Evolutionary conservation across 2,329 filamentous ascomycete genomes (phyloP), one percentile per base, ranked within the genome.

Genomic region (Ophioceras dolichostomum): DNA sequence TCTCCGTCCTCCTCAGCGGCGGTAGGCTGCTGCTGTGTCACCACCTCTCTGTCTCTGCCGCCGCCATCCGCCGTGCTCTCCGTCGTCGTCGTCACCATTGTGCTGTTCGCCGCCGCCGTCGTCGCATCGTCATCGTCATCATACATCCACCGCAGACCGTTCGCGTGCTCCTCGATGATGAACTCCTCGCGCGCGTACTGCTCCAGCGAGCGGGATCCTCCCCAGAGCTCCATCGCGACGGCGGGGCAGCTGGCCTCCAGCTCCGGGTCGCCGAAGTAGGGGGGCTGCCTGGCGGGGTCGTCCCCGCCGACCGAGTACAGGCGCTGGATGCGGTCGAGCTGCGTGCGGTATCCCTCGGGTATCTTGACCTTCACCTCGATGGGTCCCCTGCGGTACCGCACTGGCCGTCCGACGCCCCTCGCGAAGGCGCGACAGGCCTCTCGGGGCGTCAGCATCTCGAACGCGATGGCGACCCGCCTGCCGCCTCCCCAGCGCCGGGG

Each of bases 101-200:
- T n/a, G 18, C 50, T 53, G n/a, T 53, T 52, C 13, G 64, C 65
- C 28, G 67, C 67, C n/a, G n/a, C n/a, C n/a, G n/a, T n/a, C n/a
- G n/a, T n/a, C n/a, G n/a, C n/a, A n/a, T n/a, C n/a, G n/a, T n/a
- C n/a, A n/a, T n/a, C n/a, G 10, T 69, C 68, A 4, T 72, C 68
- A 31, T 70, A 54, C 89, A 95, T 96, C 91, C 91, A 98, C 13
- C 82, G 85, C 52, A 91, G 63, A 5, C 89, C 89, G 55, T 96
- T 96, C 22, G 87, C 86, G 48, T 88, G 82, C 61, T 98, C 91
- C 58, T 98, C 91, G 10, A 95, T 71, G 0, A 86, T 85, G 50
- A 96, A 96, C 20, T 93, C 87, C 56, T 96, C 91, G 34, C 83
- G 72, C 2, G 89, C 89, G 56, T 96, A 98, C 59, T 96, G 91